Evolutionary conservation across 2,329 filamentous ascomycete genomes (phyloP).

Genomic region (Hypoxylon sp.): DNA sequence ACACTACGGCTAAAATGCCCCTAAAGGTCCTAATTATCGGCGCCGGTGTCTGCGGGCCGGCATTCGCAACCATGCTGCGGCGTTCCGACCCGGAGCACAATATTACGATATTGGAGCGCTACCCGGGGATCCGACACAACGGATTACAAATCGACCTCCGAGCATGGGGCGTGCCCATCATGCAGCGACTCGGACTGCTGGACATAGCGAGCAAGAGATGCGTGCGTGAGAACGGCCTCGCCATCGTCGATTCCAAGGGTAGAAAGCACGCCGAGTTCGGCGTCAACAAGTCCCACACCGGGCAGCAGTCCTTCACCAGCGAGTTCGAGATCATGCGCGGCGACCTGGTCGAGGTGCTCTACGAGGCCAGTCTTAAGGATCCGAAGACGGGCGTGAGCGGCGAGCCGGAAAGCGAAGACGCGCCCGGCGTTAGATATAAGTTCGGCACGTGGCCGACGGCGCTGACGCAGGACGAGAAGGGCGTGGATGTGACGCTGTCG

Average conservation of each 20-base stretch:
- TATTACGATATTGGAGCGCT: constrained; percentile 63
- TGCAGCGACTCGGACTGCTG: constrained; percentile 59
- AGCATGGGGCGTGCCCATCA: constrained; percentile 58
- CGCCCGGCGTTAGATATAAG: constrained; percentile 52
- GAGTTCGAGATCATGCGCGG: constrained; percentile 74
- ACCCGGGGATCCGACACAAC: constrained; percentile 54
- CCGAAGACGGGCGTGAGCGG: constrained; percentile 1
- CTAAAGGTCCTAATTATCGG: constrained; percentile 65
- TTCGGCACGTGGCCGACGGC: constrained; percentile 53
- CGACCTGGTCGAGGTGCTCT: constrained; percentile 66
- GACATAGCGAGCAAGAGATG: constrained; percentile 54
- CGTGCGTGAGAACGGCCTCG: constrained; percentile 65
- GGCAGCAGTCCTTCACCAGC: constrained; percentile 63
- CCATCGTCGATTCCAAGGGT: constrained; percentile 61
- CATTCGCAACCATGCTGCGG: constrained; percentile 60
- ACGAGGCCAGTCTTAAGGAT: constrained; percentile 57
- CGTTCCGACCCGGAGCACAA: constrained; percentile 55
- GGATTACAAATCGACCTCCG: constrained; percentile 65
- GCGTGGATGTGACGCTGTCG: constrained; percentile 59
- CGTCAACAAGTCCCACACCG: constrained; percentile 59
- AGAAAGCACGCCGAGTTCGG: constrained; percentile 58
- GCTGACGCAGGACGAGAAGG: constrained; percentile 51
- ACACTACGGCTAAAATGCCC: constrained; percentile 39
- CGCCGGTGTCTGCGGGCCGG: constrained; percentile 62
- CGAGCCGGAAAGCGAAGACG: constrained; percentile 38